Conservation (phyloP, 1,284 basidiomycete genomes). For the Ceratobasidium sp. region DNA sequence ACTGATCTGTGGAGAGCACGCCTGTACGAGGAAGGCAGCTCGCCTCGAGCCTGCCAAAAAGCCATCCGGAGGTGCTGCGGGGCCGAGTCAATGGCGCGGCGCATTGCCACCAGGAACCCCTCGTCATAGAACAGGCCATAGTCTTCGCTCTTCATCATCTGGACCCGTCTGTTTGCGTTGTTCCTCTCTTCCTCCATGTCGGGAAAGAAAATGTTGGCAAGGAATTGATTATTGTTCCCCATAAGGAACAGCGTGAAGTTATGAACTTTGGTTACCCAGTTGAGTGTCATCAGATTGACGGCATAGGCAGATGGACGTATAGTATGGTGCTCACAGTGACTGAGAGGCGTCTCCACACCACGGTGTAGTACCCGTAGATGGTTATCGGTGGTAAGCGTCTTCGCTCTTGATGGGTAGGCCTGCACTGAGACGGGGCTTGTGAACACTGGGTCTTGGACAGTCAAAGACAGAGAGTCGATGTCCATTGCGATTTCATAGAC, state of each 20-base stretch:
- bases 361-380: background rate
- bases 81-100: background rate
- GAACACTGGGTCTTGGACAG: background rate
- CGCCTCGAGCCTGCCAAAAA: background rate
- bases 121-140: background rate
- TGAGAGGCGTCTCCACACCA: background rate
- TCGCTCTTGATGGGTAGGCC: background rate
- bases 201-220: constrained; percentile 9
- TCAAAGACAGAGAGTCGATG: constrained; percentile 12
- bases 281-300: background rate
- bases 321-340: background rate
- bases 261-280: background rate
- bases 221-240: constrained; percentile 7
- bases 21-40: background rate
- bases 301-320: background rate
- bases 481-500: no score
- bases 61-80: background rate
- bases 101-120: background rate
- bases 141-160: background rate
- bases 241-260: constrained; percentile 2
- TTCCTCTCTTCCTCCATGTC: background rate
- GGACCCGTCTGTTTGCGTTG: background rate
- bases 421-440: background rate
- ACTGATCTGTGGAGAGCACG: background rate
- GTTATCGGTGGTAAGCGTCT: constrained; percentile 5